Evolutionary conservation across 805 yeast species (phyloP), one percentile per base, ranked within the genome.

Genomic region (Spathaspora boniae): DNA sequence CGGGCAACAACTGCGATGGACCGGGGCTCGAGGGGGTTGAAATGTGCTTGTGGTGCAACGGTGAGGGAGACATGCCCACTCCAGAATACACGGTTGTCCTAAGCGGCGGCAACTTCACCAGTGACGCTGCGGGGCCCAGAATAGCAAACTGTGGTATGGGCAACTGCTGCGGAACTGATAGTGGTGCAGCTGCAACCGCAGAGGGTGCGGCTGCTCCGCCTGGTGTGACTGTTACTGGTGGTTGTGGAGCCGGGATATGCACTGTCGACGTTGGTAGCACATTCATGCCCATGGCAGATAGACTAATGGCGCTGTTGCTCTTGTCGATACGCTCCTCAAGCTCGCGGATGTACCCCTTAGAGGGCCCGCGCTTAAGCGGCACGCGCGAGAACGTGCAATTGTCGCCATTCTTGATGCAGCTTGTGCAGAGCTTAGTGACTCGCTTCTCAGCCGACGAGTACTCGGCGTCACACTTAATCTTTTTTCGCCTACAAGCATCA

Each of bases 341-440:
- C 36, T 65, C 74, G 33, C 70, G 58, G n/a, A 68, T 64, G 44
- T 76, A 80, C 1, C 91, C 91, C 49, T 82, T 84, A 1, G 82
- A 70, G 0, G 94, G 94, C 0, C 94, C 94, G 46, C 94, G 61
- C 47, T 84, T 84, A 53, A 84, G 54, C 0, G 89, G 94, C 2
- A 80, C 70, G 33, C 91, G 64, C 16, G 80, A 79, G 52, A 82
- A 84, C 2, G 82, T 67, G 54, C 94, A 84, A 2, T 50, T 52
- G 31, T 81, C 87, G 31, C 68, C 70, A 47, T 69, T 76, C 50
- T 76, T 78, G 11, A 60, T 51, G 55, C 94, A 84, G 44, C 75
- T 80, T 9, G 80, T 60, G 54, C 94, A 84, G 2, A 68, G 54
- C 40, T 68, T 70, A 24, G 70, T 60, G n/a, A 78, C 70, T 7